phyloP scores from a whole-genome alignment of 352 stramenopile species.

The Phytophthora melonis region DNA sequence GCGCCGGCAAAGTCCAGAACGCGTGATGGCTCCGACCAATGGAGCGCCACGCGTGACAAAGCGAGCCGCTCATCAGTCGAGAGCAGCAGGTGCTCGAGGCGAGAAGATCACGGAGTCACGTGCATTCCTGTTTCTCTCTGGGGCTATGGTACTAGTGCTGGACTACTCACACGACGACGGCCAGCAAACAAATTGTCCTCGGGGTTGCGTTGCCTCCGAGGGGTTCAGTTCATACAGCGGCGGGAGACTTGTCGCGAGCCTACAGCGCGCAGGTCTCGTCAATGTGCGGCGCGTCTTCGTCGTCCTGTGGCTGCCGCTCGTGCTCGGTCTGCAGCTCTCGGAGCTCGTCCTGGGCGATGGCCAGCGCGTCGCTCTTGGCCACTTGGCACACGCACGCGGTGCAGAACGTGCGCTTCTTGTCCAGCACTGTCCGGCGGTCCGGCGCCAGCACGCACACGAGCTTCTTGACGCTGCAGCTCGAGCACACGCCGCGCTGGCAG shows the following conservation, averaged over 20 bases:
- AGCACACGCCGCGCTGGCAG: slow-evolving; percentile 38
- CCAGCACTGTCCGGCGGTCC: slow-evolving; percentile 43
- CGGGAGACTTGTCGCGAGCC: too few relatives aligned
- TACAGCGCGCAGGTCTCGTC: slow-evolving; percentile 13
- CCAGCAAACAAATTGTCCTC: slow-evolving; percentile 20
- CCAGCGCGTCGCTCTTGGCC: slow-evolving; percentile 29
- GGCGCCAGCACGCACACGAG: slow-evolving; percentile 50
- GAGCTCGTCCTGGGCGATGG: slow-evolving; percentile 45
- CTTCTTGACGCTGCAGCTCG: slow-evolving; percentile 48
- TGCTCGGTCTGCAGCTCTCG: slow-evolving; percentile 18
- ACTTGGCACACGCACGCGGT: slow-evolving; percentile 41
- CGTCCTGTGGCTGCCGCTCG: slow-evolving; percentile 29
- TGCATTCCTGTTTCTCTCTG: slow-evolving; percentile 19
- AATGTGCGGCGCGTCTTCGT: slow-evolving; percentile 15
- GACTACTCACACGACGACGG: background rate
- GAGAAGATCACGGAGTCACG: slow-evolving; percentile 7
- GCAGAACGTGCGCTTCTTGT: slow-evolving; percentile 55
- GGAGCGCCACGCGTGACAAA: slow-evolving; percentile 2
- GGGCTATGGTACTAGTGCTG: slow-evolving; percentile 14
- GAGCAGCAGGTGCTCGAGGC: background rate
- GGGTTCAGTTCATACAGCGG: slow-evolving; percentile 6
- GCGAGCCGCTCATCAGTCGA: background rate
- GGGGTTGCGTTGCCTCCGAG: background rate
- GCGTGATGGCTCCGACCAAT: slow-evolving; percentile 31
- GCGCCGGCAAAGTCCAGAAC: slow-evolving; percentile 20